phyloP scores from a whole-genome alignment of 352 stramenopile genomes.

The Globisporangium abappressorium region DNA sequence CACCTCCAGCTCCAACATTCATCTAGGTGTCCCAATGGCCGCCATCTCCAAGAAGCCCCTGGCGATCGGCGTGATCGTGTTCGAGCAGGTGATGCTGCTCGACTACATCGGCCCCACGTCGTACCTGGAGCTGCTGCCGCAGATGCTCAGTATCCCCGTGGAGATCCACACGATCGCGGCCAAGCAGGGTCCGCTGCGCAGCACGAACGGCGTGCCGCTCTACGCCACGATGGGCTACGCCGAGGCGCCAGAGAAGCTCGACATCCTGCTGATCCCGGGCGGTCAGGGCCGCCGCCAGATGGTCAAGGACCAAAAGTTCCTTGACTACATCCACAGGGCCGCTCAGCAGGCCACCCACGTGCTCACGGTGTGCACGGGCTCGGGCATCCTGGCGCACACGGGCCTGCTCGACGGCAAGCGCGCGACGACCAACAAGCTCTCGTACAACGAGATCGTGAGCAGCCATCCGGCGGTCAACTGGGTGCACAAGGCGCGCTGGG shows the following conservation, averaged over 20 bases:
- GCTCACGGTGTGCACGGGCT: slow-evolving; percentile 27
- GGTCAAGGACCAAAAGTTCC: slow-evolving; percentile 18
- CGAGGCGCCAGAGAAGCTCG: slow-evolving; percentile 21
- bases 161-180: slow-evolving; percentile 52
- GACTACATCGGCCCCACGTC: slow-evolving; percentile 56
- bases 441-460: slow-evolving; percentile 20
- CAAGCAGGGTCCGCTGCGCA: slow-evolving; percentile 29
- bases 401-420: slow-evolving; percentile 27
- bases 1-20: not conserved
- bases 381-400: slow-evolving; percentile 23
- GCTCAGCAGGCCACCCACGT: slow-evolving; percentile 15
- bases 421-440: slow-evolving; percentile 30
- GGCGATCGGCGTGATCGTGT: slow-evolving; percentile 54
- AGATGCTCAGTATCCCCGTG: slow-evolving; percentile 32
- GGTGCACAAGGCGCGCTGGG: slow-evolving; percentile 30
- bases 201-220: slow-evolving; percentile 30
- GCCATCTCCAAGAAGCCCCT: slow-evolving; percentile 18
- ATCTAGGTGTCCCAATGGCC: not conserved
- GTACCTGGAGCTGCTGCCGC: slow-evolving; percentile 57
- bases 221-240: slow-evolving; percentile 22
- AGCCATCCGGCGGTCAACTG: slow-evolving; percentile 21
- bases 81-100: slow-evolving; percentile 53
- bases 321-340: slow-evolving; percentile 18
- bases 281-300: slow-evolving; percentile 12
- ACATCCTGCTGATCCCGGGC: slow-evolving; percentile 23